phyloP scores from a whole-genome alignment of 2,329 filamentous ascomycete genomes.

The Arthrobotrys megalospora region DNA sequence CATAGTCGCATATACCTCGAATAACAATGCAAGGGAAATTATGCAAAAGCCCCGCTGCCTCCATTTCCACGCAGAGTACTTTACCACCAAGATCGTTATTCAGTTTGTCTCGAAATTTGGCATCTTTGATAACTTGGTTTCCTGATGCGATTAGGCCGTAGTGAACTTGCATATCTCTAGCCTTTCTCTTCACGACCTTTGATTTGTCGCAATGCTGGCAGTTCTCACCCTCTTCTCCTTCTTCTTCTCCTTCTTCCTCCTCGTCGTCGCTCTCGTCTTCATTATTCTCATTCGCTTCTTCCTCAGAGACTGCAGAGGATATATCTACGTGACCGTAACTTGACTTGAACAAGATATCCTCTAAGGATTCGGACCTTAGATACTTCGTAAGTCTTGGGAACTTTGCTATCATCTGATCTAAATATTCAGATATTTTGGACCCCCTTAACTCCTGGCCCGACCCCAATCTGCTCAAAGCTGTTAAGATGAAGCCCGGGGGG shows the following conservation, averaged over 20 bases:
- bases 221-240: slow-evolving; percentile 7
- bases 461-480: background rate
- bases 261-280: background rate
- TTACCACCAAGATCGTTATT: slow-evolving; percentile 12
- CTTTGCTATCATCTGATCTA: slow-evolving; percentile 13
- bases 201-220: slow-evolving; percentile 22
- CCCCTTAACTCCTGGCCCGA: background rate
- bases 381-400: slow-evolving; percentile 20
- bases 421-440: slow-evolving; percentile 19
- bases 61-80: slow-evolving; percentile 26
- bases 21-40: slow-evolving; percentile 36
- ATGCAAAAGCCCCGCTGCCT: slow-evolving; percentile 26
- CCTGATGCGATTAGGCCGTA: slow-evolving; percentile 36
- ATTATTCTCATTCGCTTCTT: background rate
- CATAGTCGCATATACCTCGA: slow-evolving; percentile 39
- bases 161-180: slow-evolving; percentile 36
- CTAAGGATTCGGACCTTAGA: background rate
- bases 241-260: slow-evolving; percentile 25
- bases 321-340: background rate
- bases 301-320: background rate
- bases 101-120: slow-evolving; percentile 7
- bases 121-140: slow-evolving; percentile 31
- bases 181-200: slow-evolving; percentile 26
- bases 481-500: slow-evolving; percentile 12
- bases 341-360: slow-evolving; percentile 6